Evolutionary conservation across 179 eudicot species (phyloP).

Genomic region (Silene coronaria): DNA sequence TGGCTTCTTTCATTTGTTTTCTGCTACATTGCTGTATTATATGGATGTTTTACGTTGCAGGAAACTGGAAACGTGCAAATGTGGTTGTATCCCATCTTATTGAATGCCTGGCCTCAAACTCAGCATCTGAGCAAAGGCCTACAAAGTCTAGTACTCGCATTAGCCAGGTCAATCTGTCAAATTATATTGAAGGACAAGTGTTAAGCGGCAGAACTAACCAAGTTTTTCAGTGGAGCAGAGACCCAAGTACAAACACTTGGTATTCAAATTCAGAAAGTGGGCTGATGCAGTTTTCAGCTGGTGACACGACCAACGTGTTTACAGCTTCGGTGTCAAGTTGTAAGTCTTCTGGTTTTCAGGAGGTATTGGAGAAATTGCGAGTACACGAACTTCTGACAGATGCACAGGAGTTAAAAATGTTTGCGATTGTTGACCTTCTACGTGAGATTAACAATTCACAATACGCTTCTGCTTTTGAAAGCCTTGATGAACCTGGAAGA

Average conservation of each 20-base stretch:
- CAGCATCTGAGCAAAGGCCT: slow-evolving; percentile 26
- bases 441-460: slow-evolving; percentile 58
- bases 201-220: slow-evolving; percentile 32
- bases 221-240: slow-evolving; percentile 47
- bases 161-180: slow-evolving; percentile 52
- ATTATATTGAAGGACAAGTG: slow-evolving; percentile 61
- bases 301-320: slow-evolving; percentile 29
- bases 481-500: slow-evolving; percentile 92
- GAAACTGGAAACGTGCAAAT: slow-evolving; percentile 86
- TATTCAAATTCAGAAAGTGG: slow-evolving; percentile 38
- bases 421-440: slow-evolving; percentile 66
- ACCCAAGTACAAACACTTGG: slow-evolving; percentile 29
- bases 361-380: slow-evolving; percentile 49
- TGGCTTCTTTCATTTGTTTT: slow-evolving; percentile 9
- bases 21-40: slow-evolving; percentile 11
- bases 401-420: slow-evolving; percentile 56
- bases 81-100: slow-evolving; percentile 56
- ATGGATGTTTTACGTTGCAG: slow-evolving; percentile 34
- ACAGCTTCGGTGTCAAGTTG: slow-evolving; percentile 41
- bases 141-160: slow-evolving; percentile 25
- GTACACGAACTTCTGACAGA: slow-evolving; percentile 36
- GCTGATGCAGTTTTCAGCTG: slow-evolving; percentile 29
- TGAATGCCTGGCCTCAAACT: slow-evolving; percentile 38
- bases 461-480: slow-evolving; percentile 59
- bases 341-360: slow-evolving; percentile 38